Evolutionary conservation across 169 alveolate genomes (phyloP).

Genomic region (Cryptosporidium muris): DNA sequence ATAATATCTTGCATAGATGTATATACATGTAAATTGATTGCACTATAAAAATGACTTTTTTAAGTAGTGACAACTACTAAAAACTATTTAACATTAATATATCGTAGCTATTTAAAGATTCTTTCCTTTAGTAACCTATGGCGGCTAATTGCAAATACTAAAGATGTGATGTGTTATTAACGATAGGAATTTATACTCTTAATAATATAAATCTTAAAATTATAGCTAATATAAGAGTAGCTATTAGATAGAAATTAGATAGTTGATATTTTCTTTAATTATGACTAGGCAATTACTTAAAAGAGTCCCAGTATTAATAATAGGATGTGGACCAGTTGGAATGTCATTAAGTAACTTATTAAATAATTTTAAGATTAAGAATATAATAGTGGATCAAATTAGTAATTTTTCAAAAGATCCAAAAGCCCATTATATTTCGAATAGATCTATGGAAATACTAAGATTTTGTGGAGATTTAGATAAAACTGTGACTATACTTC

Average conservation of each 20-base stretch:
- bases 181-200: no score
- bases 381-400: constrained; percentile 82
- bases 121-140: no score
- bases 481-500: constrained; percentile 2
- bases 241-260: neutral
- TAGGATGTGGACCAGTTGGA: constrained; percentile 96
- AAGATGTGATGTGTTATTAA: no score
- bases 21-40: no score
- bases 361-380: constrained; percentile 82
- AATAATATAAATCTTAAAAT: no score
- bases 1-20: no score
- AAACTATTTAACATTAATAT: no score
- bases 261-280: neutral
- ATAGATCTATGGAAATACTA: constrained; percentile 88
- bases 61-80: no score
- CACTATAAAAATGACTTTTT: no score
- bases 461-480: constrained; percentile 6
- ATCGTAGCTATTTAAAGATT: no score
- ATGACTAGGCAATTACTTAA: neutral
- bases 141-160: no score
- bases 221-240: no score
- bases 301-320: constrained; percentile 79
- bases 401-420: constrained; percentile 82
- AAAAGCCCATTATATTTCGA: constrained; percentile 90
- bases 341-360: constrained; percentile 86